Percentiles rank a stretch among this genome's conserved stretches.
These are phyloP conservation scores for Phaseolus coccineus DNA, from an alignment of 331 rosid genomes.

Conservation along the genomic window DNA sequence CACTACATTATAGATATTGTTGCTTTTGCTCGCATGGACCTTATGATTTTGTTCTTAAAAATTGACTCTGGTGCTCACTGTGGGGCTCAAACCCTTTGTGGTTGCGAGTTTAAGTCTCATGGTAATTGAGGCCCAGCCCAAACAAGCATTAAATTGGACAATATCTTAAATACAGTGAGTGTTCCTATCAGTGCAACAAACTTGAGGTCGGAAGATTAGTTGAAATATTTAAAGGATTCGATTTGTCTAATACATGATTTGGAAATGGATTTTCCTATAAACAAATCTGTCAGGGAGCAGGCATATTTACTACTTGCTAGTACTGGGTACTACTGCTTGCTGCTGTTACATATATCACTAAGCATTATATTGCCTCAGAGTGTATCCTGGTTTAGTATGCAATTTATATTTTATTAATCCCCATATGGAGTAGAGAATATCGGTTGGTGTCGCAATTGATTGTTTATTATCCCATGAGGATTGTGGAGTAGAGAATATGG, in stretches of 20 bases:
- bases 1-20: background rate
- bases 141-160: background rate
- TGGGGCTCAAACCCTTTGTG: background rate
- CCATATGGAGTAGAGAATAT: background rate
- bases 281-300: slow-evolving; percentile 37
- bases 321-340: slow-evolving; percentile 29
- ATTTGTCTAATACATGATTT: slow-evolving; percentile 1
- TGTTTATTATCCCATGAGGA: background rate
- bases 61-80: background rate
- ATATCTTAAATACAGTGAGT: background rate
- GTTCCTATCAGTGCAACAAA: background rate
- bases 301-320: slow-evolving; percentile 23
- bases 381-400: slow-evolving; percentile 14
- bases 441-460: background rate
- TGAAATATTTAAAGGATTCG: slow-evolving; percentile 18
- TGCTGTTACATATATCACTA: too few relatives aligned
- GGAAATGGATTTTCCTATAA: slow-evolving; percentile 29
- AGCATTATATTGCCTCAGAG: too few relatives aligned
- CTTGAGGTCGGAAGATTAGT: background rate
- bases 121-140: background rate
- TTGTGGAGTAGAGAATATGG: slow-evolving; percentile 17
- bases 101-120: background rate
- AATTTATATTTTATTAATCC: slow-evolving; percentile 5
- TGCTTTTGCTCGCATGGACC: background rate
- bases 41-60: background rate